phyloP scores from a whole-genome alignment of 2,329 filamentous ascomycete genomes.

The Apiospora arundinis region DNA sequence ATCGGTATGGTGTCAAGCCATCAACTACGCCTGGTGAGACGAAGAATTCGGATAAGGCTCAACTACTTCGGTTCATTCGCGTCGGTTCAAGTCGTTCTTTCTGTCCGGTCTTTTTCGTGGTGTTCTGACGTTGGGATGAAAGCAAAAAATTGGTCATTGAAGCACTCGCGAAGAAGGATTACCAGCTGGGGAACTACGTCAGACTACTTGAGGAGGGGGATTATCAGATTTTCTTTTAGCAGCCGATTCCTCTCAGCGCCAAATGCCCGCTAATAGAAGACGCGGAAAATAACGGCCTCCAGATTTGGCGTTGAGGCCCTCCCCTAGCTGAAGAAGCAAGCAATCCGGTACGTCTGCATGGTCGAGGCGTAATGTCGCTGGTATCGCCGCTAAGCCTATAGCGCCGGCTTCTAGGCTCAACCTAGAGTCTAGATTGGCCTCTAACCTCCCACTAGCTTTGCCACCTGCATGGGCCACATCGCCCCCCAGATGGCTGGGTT shows the following conservation, averaged over 20 bases:
- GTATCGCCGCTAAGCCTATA: background rate
- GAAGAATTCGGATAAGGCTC: background rate
- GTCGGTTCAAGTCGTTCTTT: background rate
- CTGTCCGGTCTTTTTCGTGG: background rate
- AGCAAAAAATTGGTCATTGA: background rate
- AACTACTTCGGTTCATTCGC: background rate
- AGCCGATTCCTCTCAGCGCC: background rate
- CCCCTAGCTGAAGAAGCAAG: conserved; percentile 3
- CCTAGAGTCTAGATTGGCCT: background rate
- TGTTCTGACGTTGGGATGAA: background rate
- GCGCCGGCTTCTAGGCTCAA: background rate
- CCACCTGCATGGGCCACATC: background rate
- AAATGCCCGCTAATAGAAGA: background rate
- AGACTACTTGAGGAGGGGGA: background rate
- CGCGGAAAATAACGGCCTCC: background rate
- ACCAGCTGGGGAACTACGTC: background rate
- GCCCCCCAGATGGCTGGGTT: background rate
- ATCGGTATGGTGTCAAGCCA: background rate
- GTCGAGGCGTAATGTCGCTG: background rate
- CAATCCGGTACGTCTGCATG: background rate
- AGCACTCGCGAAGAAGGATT: background rate
- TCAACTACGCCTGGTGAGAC: background rate
- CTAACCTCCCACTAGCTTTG: background rate
- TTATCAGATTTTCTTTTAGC: background rate
- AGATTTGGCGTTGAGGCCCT: conserved; percentile 9